Evolutionary conservation across 306 rosid genomes (phyloP).

Genomic region (Rosa rugosa): DNA sequence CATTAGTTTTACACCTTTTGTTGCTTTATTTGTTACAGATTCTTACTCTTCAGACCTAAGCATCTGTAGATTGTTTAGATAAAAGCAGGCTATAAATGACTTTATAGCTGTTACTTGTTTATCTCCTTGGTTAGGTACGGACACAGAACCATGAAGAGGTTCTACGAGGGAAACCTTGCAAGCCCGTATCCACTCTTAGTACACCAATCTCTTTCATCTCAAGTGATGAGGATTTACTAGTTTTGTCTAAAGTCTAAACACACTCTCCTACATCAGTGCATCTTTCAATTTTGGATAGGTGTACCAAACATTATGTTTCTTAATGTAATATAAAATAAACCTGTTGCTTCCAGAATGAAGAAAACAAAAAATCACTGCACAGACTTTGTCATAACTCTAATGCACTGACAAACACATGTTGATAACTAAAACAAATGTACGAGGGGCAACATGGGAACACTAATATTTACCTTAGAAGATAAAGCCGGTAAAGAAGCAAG

Average conservation of each 20-base stretch:
- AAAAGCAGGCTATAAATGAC: neutral
- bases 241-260: neutral
- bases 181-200: too few species aligned
- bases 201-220: neutral
- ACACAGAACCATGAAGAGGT: neutral
- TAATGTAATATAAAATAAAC: too few species aligned
- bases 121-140: neutral
- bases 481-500: slow-evolving; percentile 45
- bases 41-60: neutral
- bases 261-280: neutral
- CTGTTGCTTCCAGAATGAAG: too few species aligned
- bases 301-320: neutral
- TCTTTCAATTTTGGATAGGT: slow-evolving; percentile 7
- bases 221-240: neutral
- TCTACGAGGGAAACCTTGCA: too few species aligned
- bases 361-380: neutral
- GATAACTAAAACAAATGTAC: neutral
- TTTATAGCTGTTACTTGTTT: neutral
- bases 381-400: slow-evolving; percentile 5
- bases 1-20: neutral
- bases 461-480: slow-evolving; percentile 42
- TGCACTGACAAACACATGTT: slow-evolving; percentile 12
- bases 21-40: neutral
- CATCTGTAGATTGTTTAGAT: neutral
- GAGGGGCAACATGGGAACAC: slow-evolving; percentile 10